phyloP scores from a whole-genome alignment of 2,329 filamentous ascomycete species.

The Pseudogymnoascus sp. region DNA sequence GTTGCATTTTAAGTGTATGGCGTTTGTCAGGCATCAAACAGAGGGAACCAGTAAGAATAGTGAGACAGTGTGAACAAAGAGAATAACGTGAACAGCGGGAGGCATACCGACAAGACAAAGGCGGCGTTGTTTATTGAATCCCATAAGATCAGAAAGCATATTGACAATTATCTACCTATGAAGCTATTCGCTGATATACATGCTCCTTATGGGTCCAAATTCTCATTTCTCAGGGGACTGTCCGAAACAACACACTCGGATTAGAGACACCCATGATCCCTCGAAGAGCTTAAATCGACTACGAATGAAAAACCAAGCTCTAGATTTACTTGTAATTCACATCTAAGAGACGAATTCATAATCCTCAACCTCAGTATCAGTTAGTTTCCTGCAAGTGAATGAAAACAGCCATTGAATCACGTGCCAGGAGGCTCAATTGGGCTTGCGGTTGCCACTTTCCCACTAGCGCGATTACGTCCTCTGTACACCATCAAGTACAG shows the following conservation, averaged over 20 bases:
- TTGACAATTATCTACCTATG: not conserved
- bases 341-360: not conserved
- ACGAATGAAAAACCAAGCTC: not conserved
- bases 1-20: not conserved
- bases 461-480: slow-evolving; percentile 5
- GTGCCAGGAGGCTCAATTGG: not conserved
- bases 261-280: not conserved
- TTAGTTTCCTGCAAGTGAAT: not conserved
- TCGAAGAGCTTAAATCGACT: not conserved
- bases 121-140: not conserved
- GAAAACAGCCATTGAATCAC: slow-evolving; percentile 2
- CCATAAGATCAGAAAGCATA: no score
- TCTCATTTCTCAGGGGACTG: not conserved
- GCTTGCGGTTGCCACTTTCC: not conserved
- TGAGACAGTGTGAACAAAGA: not conserved
- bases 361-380: not conserved
- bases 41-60: not conserved
- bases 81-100: not conserved
- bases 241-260: not conserved
- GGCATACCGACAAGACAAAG: not conserved
- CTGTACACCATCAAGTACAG: slow-evolving; percentile 1
- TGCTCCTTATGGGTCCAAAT: no score
- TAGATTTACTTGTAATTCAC: not conserved
- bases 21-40: not conserved
- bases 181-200: not conserved